These are phyloP conservation scores for Fusarium solani-melongenae DNA, from an alignment of 2,329 filamentous ascomycete species.

Conservation along the genomic window DNA sequence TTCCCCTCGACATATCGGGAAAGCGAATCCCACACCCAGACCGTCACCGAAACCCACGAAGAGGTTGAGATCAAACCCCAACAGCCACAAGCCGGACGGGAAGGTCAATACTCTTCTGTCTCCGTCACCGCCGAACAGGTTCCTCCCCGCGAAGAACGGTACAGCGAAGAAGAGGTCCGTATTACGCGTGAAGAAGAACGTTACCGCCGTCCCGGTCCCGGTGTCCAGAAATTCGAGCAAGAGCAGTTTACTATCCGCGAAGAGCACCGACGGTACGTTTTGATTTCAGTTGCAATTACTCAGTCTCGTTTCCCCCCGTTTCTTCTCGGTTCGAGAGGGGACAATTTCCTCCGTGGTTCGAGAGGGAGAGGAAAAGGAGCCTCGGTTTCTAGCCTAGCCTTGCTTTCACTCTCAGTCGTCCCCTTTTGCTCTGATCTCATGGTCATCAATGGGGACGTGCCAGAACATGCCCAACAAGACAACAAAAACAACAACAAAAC, in stretches of 20 bases:
- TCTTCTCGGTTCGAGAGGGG: neutral
- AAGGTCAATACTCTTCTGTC: constrained; percentile 90
- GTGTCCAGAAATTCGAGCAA: constrained; percentile 57
- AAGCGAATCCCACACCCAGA: constrained; percentile 63
- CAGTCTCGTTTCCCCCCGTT: constrained; percentile 7
- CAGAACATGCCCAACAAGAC: neutral
- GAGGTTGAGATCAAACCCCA: constrained; percentile 86
- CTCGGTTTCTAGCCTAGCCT: neutral
- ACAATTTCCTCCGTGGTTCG: neutral
- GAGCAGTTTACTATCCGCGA: constrained; percentile 54
- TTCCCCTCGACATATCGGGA: constrained; percentile 97
- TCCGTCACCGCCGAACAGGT: constrained; percentile 66
- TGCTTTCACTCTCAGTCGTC: neutral
- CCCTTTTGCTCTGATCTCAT: constrained; percentile 5
- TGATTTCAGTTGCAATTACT: constrained; percentile 15
- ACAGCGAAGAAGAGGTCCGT: constrained; percentile 85
- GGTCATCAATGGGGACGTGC: constrained; percentile 21
- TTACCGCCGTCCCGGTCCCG: constrained; percentile 80
- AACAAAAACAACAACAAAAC: constrained; percentile 26
- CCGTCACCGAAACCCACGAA: constrained; percentile 76
- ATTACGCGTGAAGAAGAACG: constrained; percentile 83
- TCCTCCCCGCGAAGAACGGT: constrained; percentile 72
- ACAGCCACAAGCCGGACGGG: constrained; percentile 92
- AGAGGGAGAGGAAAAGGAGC: neutral
- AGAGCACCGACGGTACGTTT: constrained; percentile 63